phyloP scores from a whole-genome alignment of 129 eudicot species.

The Mikania micrantha region DNA sequence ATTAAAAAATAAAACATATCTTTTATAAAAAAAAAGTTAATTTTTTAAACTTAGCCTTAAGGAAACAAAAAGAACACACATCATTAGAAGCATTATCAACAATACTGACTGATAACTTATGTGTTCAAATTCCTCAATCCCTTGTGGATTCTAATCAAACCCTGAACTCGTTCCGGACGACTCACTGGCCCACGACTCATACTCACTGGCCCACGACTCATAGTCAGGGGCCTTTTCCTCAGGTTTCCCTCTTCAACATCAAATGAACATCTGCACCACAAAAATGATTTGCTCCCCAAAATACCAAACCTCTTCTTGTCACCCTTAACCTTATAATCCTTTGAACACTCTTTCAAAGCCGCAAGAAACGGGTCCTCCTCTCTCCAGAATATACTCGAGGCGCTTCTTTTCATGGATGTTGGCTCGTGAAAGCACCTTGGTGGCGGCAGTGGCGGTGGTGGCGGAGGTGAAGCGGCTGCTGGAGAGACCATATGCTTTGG shows the following conservation, averaged over 20 bases:
- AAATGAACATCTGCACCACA: conserved; percentile 44
- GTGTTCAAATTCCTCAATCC: conserved; percentile 13
- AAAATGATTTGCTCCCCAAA: conserved; percentile 25
- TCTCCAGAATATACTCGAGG: conserved; percentile 22
- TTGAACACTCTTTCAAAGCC: conserved; percentile 51
- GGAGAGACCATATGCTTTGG: conserved; percentile 35
- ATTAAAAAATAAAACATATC: too few relatives aligned
- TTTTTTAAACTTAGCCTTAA: not conserved
- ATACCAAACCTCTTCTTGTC: conserved; percentile 22
- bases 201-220: conserved; percentile 20
- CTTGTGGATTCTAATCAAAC: conserved; percentile 20
- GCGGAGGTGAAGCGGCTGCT: not conserved
- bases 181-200: conserved; percentile 19
- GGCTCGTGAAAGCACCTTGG: conserved; percentile 24
- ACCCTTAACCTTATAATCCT: conserved; percentile 10
- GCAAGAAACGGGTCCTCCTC: conserved; percentile 57
- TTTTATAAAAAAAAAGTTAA: not conserved
- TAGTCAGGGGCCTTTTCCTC: conserved; percentile 18
- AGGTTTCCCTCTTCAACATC: conserved; percentile 39
- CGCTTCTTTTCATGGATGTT: conserved; percentile 21
- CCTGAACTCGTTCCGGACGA: conserved; percentile 22
- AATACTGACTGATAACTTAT: too few relatives aligned
- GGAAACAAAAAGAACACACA: not conserved
- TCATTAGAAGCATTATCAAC: not conserved
- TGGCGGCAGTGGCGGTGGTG: conserved; percentile 24